Evolutionary conservation across 495 filamentous ascomycete genomes (phyloP), one percentile per base, ranked within the genome.

Genomic region (Neurospora sublineolata): DNA sequence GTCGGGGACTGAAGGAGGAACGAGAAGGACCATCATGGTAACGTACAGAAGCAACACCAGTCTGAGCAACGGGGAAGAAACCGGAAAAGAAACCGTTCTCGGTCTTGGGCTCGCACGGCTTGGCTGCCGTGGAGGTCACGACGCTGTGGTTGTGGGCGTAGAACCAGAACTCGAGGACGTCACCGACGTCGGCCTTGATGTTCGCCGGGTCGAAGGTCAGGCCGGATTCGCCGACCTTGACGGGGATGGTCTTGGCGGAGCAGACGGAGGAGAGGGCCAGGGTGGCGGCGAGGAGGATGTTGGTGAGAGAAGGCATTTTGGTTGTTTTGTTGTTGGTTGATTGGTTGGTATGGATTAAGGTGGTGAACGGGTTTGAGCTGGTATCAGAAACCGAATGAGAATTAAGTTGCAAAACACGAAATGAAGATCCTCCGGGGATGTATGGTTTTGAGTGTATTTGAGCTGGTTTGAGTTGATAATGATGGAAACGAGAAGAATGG

Each of bases 151-250:
- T 82, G 12, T 75, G 77, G 2, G 83, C 78, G 75, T 80, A 83
- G 78, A 88, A 87, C 73, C 82, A 80, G 77, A 88, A 87, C 73
- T 86, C 82, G 67, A 88, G 73, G n/a, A 81, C 80, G 71, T 85
- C 87, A 73, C 86, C 86, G 1, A 75, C 33, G 5, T 72, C 36
- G n/a, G 84, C 84, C 16, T 74, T 75, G 69, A 87, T 73, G 46
- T 37, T 67, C 70, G 70, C 74, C 38, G 80, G 80, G 2, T 67
- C 68, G 41, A 82, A 81, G 41, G 72, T 78, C n/a, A 81, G 77
- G 37, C 76, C 75, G 16, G 52, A 69, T 27, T 72, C 75, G 73
- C 79, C 79, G 16, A 80, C 77, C 0, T 71, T 69, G 37, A 80
- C 70, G 16, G 71, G 71, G 52, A 78, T 75, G 42, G 46, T 77